These are phyloP conservation scores for Ganoderma meredithae DNA, from an alignment of 1,284 basidiomycete genomes.

Conservation along the genomic window DNA sequence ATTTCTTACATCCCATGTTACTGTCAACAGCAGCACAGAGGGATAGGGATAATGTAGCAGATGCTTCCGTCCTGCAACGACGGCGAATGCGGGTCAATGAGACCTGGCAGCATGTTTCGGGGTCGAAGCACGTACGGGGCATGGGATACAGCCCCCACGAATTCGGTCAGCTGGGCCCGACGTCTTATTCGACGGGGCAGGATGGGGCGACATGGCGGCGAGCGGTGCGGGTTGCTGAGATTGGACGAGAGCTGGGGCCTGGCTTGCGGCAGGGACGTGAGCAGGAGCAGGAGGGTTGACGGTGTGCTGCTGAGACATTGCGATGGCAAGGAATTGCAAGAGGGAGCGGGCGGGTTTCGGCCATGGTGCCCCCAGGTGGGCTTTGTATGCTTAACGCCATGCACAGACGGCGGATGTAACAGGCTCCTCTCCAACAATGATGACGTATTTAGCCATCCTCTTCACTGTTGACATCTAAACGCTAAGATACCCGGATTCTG, in stretches of 20 bases:
- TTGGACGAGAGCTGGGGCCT: not conserved
- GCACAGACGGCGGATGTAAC: too few species aligned
- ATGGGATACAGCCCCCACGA: constrained; percentile 32
- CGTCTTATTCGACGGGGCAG: not conserved
- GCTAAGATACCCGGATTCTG: too few species aligned
- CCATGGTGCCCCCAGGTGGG: not conserved
- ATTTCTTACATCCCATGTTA: not conserved
- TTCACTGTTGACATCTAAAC: too few species aligned
- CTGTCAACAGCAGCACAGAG: constrained; percentile 26
- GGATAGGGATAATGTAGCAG: constrained; percentile 33
- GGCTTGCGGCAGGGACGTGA: not conserved
- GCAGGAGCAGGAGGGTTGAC: not conserved
- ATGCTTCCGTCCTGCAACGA: constrained; percentile 25
- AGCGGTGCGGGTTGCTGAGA: constrained; percentile 11
- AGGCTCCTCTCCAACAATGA: not conserved
- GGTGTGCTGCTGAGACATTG: not conserved
- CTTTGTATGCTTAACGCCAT: not conserved
- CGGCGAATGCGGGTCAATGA: not conserved
- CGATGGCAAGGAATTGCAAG: not conserved
- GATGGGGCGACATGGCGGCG: constrained; percentile 4
- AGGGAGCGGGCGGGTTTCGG: too few species aligned
- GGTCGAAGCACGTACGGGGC: constrained; percentile 23
- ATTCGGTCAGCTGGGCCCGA: constrained; percentile 19
- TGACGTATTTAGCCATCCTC: not conserved
- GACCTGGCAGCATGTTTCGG: not conserved